Evolutionary conservation across 805 yeast genomes (phyloP), one percentile per base, ranked within the genome.

Genomic region (Candida wancherniae): DNA sequence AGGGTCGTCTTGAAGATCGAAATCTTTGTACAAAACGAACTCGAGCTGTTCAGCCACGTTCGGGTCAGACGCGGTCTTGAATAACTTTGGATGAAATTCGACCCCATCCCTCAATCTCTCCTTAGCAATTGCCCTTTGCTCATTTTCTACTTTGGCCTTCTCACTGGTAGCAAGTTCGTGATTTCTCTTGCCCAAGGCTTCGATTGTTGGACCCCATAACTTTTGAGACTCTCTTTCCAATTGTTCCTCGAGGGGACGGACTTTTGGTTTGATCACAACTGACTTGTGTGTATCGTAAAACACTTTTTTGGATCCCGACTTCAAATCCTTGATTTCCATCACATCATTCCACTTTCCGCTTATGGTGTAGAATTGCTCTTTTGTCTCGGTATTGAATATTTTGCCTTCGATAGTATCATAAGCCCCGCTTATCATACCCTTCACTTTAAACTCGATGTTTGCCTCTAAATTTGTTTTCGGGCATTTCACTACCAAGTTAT

Each of bases 311-410:
- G 71, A 62, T 3, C 68, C 67, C 1, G 74, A 69, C 40, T 77
- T 67, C 7, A 28, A 15, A 15, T 50, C 37, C 50, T 75, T 80
- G 28, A 87, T 73, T 34, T 77, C 71, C 3, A 47, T 17, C 10
- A 28, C 31, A 40, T 80, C 95, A 57, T 87, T 86, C 98, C 98
- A 90, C 58, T 90, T 90, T 10, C 98, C 98, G 8, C 80, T 48
- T 21, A 90, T 66, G 45, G 77, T 83, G 51, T 66, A 86, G 20
- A 80, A 55, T 2, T 65, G 66, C 44, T 80, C 76, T 13, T 75
- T 76, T 2, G 28, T 30, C 15, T 68, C 58, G 5, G 61, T 50
- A 27, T 73, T 69, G 16, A 8, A 10, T 47, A 44, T 50, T 71
- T 76, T 58, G 31, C 97, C 98, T 45, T 75, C 81, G 41, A 92